Evolutionary conservation across 352 stramenopile genomes (phyloP).

Genomic region (Pythium volutum): DNA sequence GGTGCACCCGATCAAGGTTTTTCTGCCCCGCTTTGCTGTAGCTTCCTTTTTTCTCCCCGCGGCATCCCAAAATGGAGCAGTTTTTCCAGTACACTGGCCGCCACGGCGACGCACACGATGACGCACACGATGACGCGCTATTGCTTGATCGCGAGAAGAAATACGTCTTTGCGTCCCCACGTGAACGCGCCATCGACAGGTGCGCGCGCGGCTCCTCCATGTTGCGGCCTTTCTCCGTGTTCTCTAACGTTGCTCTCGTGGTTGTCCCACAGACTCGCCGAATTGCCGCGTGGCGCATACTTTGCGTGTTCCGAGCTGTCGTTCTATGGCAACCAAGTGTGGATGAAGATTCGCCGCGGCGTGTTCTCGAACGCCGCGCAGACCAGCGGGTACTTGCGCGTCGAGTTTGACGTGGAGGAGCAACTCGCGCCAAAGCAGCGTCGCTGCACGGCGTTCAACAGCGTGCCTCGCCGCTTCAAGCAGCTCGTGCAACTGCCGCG

Average conservation of each 20-base stretch:
- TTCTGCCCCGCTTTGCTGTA: too few relatives aligned
- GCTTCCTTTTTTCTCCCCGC: too few relatives aligned
- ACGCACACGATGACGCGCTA: conserved; percentile 21
- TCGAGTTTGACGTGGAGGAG: conserved; percentile 47
- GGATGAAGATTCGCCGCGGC: conserved; percentile 76
- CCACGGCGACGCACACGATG: conserved; percentile 23
- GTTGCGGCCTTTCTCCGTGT: neutral
- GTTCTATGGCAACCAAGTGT: conserved; percentile 58
- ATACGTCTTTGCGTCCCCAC: conserved; percentile 62
- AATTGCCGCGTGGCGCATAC: conserved; percentile 59
- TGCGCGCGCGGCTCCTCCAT: conserved; percentile 13
- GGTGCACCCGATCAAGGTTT: too few relatives aligned
- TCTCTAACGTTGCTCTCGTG: neutral
- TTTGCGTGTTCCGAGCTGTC: conserved; percentile 58
- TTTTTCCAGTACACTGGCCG: conserved; percentile 71
- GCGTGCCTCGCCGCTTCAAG: conserved; percentile 40
- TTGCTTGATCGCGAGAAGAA: conserved; percentile 43
- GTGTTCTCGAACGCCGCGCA: conserved; percentile 69
- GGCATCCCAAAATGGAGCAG: conserved; percentile 63
- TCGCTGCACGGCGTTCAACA: conserved; percentile 13
- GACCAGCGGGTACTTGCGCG: conserved; percentile 65
- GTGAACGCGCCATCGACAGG: conserved; percentile 53
- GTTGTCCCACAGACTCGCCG: conserved; percentile 31
- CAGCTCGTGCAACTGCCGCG: conserved; percentile 50
- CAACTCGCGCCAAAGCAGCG: conserved; percentile 23